Evolutionary conservation across 441 rosid species (phyloP), one percentile per base, ranked within the genome.

Genomic region (Bocquillonia castaneifolia): DNA sequence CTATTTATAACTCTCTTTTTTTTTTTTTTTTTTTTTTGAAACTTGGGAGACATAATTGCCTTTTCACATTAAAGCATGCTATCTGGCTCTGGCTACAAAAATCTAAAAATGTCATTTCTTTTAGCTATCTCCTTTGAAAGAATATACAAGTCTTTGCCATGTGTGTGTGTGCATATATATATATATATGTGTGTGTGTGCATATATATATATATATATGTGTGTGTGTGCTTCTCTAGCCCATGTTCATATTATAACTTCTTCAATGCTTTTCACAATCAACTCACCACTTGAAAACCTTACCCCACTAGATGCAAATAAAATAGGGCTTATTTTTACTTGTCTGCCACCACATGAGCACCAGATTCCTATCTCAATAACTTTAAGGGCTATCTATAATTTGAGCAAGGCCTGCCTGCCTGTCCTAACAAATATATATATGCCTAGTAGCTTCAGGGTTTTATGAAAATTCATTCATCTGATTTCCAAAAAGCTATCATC

Each of bases 271-370:
- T 23, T 34, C 50, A 63, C 26, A 47, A 50, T 77, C 65, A 59
- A 59, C 65, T 34, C 64, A 44, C 59, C 48, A 58, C 53, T 57
- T 20, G 66, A 42, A 40, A 47, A 39, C 65, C 65, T 57, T 67
- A 36, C 53, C 67, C 68, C 53, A 52, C 61, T 51, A 56, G 31
- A 37, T 39, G 59, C 25, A 55, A 45, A 20, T n/a, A 40, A 22
- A 28, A 55, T 17, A 66, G 65, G 58, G 54, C 44, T 54, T n/a
- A 47, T 65, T 51, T 63, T 47, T 50, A 64, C 13, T 72, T 76
- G 76, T 74, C 85, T 51, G 76, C 76, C 78, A 74, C 77, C 67
- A 56, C 26, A 67, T 56, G 55, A 63, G 47, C 73, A 73, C 20
- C 56, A 72, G 72, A 68, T 72, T 74, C 78, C 72, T 39, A 15